These are phyloP conservation scores for Aspergillus melleus DNA, from an alignment of 2,329 filamentous ascomycete species.

Conservation along the genomic window DNA sequence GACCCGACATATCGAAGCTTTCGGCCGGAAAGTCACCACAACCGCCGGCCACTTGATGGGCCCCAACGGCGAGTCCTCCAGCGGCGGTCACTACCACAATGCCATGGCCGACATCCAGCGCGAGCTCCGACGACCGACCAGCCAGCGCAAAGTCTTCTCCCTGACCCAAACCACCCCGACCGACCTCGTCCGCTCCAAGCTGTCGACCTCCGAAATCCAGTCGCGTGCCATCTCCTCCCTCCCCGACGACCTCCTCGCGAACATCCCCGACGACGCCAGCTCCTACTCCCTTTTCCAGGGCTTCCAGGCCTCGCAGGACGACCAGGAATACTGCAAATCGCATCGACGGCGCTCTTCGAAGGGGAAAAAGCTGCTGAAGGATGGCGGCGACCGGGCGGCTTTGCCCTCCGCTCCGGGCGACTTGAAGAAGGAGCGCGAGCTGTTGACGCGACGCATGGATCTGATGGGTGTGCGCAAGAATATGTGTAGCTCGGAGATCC, in stretches of 20 bases:
- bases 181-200: conserved; percentile 85
- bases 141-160: conserved; percentile 88
- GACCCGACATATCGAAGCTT: conserved; percentile 87
- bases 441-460: conserved; percentile 81
- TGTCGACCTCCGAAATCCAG: conserved; percentile 90
- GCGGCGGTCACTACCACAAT: conserved; percentile 69
- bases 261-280: conserved; percentile 84
- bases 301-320: conserved; percentile 78
- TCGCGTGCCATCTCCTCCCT: conserved; percentile 86
- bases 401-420: conserved; percentile 67
- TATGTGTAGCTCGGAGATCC: conserved; percentile 95
- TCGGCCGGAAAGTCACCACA: conserved; percentile 90
- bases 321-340: conserved; percentile 64
- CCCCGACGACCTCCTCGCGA: conserved; percentile 82
- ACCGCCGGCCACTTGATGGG: conserved; percentile 89
- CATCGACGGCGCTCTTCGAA: conserved; percentile 69
- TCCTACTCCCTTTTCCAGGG: conserved; percentile 94
- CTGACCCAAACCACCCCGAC: conserved; percentile 90
- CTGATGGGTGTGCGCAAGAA: conserved; percentile 92
- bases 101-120: conserved; percentile 88
- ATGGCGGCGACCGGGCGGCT: conserved; percentile 57
- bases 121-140: conserved; percentile 76
- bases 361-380: conserved; percentile 70
- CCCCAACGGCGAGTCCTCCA: conserved; percentile 57
- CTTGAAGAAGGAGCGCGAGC: conserved; percentile 76